Base-by-base conservation (phyloP, 169 alveolate species). In the Eimeria zaria region DNA sequence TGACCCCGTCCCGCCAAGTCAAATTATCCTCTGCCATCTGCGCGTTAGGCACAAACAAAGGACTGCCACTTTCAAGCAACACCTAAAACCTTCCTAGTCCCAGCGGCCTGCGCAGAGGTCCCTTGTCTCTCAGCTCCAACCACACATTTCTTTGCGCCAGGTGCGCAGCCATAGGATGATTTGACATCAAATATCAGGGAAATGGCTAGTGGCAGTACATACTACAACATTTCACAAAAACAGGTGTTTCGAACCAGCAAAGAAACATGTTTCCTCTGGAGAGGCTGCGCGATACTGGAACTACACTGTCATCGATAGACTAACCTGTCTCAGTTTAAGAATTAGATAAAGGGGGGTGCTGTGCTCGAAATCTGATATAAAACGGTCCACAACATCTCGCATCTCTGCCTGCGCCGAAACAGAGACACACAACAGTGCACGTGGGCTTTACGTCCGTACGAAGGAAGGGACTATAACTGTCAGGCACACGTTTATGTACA, bases 1-100 rank as follows among this genome's bases (percentile, higher is more conserved):
- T 80, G 53, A 93, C 89, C 55, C 96, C 97, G 76, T 96, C 97
- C 48, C 91, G 67, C 97, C 97, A 96, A 30, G 96, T 73, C 58
- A 96, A 48, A 39, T 62, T 69, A 53, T 96, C 97, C 44, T 96
- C 97, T 18, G 96, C 96, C 74, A 96, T 7, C 96, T 89, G 91
- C 58, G 46, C 24, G 44, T 51, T 9, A 55, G 30, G 33, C 91
- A n/a, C 91, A 36, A 36, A 20, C 83, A 73, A 73, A 39, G 4
- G 33, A 14, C 30, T 18, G 0, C 7, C n/a, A 5, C 1, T 14
- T 73, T 36, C 53, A 36, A 39, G 53, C 55, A 73, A 16, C 33
- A 1, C 48, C 41, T 3, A 30, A 6, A 30, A 9, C 78, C 78
- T 24, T 5, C 55, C 33, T 27, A 64, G 8, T 0, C 41, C 18